Conservation (phyloP, 164 flowering plant genomes). For the Tinospora cordifolia region DNA sequence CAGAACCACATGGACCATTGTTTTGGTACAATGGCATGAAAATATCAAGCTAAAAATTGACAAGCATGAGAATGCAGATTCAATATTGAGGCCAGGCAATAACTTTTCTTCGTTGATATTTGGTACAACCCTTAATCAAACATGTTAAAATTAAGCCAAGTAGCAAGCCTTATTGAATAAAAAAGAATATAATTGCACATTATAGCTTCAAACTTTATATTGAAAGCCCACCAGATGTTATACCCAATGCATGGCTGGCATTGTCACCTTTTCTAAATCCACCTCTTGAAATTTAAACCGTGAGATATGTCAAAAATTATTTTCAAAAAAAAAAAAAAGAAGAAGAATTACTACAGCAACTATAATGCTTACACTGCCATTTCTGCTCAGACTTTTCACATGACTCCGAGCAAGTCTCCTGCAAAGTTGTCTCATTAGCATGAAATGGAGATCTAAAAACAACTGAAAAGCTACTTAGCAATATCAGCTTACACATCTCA, state of each 20-base stretch:
- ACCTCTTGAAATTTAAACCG: background rate
- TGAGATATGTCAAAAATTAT: background rate
- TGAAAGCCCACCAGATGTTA: background rate
- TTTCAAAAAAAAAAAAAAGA: too few species aligned
- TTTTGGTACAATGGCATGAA: background rate
- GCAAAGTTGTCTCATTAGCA: conserved; percentile 13
- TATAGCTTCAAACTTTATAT: background rate
- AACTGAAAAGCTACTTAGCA: background rate
- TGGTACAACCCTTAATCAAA: too few species aligned
- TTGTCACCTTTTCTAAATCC: background rate
- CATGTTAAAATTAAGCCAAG: too few species aligned
- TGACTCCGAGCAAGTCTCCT: conserved; percentile 81
- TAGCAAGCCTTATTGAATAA: too few species aligned
- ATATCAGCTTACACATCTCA: background rate
- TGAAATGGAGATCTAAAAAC: background rate
- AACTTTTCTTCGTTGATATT: too few species aligned
- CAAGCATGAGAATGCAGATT: background rate
- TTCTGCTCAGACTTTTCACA: conserved; percentile 58
- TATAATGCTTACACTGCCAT: conserved; percentile 41
- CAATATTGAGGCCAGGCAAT: background rate
- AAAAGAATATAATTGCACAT: background rate
- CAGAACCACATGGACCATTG: too few species aligned
- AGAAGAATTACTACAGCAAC: background rate
- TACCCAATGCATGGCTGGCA: background rate
- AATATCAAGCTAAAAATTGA: background rate